Evolutionary conservation across 139 green algal species (phyloP).

Genomic region (Edaphochlamys debaryana): DNA sequence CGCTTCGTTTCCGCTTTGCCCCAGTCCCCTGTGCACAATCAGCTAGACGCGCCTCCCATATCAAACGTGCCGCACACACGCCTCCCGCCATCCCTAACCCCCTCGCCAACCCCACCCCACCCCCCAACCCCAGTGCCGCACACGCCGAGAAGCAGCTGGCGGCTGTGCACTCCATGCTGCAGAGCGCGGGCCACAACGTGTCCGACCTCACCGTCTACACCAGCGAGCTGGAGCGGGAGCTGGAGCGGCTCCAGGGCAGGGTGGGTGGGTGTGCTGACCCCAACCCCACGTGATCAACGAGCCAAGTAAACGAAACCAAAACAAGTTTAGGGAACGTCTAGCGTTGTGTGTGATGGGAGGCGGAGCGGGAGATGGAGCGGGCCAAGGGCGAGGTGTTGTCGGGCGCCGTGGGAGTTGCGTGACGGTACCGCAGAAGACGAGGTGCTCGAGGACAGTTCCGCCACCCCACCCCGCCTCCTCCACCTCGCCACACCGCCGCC

Average conservation of each 20-base stretch:
- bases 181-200: background rate
- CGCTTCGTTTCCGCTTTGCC: too few species aligned
- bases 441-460: too few species aligned
- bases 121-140: constrained; percentile 3
- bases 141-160: constrained; percentile 22
- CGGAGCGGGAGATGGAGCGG: background rate
- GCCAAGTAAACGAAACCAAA: background rate
- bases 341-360: background rate
- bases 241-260: background rate
- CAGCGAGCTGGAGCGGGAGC: constrained; percentile 31
- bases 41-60: too few species aligned
- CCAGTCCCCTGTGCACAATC: too few species aligned
- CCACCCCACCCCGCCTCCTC: background rate
- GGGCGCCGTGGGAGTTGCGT: background rate
- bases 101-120: too few species aligned
- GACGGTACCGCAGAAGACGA: background rate
- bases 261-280: background rate
- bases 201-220: constrained; percentile 6
- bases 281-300: background rate
- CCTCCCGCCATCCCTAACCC: too few species aligned
- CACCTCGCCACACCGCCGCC: background rate
- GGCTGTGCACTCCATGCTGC: background rate
- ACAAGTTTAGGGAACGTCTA: background rate
- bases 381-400: background rate
- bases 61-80: too few species aligned